phyloP scores from a whole-genome alignment of 1,139 yeast species.

The Yamadazyma sp. region DNA sequence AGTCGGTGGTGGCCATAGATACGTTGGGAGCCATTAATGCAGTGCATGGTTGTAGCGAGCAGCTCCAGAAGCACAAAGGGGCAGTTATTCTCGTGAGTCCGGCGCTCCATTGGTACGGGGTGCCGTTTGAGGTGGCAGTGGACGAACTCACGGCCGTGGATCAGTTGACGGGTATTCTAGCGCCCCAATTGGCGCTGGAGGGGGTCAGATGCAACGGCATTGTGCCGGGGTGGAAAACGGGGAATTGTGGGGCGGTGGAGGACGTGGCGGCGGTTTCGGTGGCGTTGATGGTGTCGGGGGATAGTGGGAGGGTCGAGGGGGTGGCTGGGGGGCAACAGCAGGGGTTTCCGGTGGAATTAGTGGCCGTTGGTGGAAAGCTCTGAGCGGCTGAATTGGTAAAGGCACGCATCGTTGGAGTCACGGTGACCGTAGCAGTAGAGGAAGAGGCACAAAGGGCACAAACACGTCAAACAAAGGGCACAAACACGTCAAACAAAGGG shows the following conservation, averaged over 20 bases:
- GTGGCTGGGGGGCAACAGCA: neutral
- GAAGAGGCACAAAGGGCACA: too few relatives aligned
- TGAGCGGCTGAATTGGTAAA: neutral
- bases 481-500: neutral
- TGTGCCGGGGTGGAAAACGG: constrained; percentile 85
- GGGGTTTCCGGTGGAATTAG: neutral
- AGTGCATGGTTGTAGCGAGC: constrained; percentile 71
- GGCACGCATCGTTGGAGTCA: too few relatives aligned
- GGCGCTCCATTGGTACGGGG: constrained; percentile 82
- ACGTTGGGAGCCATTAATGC: constrained; percentile 85
- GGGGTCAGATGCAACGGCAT: constrained; percentile 80
- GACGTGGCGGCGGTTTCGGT: constrained; percentile 30
- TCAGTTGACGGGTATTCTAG: constrained; percentile 76
- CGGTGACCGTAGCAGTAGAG: too few relatives aligned
- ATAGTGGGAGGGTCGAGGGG: neutral
- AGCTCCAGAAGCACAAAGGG: constrained; percentile 67
- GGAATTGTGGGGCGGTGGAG: constrained; percentile 68
- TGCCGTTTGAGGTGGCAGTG: constrained; percentile 83
- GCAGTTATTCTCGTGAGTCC: constrained; percentile 78
- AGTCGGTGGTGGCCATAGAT: constrained; percentile 81
- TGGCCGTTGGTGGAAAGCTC: neutral
- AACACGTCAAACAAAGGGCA: too few relatives aligned
- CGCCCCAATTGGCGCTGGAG: constrained; percentile 85
- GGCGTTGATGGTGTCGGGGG: neutral
- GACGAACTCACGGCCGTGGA: constrained; percentile 94